phyloP scores from a whole-genome alignment of 441 rosid genomes.

The Mallotus repandus region DNA sequence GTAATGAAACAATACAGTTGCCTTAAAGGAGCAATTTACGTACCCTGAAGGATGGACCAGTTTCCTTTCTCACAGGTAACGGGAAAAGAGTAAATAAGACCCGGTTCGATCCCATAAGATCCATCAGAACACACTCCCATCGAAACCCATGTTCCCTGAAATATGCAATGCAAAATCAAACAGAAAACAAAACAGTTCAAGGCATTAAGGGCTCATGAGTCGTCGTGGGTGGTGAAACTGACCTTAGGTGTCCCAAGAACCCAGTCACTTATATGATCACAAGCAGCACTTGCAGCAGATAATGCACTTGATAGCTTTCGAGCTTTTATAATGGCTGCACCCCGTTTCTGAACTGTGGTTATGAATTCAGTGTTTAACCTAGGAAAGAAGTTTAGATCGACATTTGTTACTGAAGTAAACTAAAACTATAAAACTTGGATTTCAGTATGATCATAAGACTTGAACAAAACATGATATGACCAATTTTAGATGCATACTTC shows the following conservation, averaged over 20 bases:
- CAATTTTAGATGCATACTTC: not conserved
- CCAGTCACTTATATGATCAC: constrained; percentile 85
- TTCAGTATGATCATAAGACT: no score
- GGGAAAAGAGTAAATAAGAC: constrained; percentile 78
- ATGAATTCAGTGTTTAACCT: constrained; percentile 63
- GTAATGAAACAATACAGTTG: not conserved
- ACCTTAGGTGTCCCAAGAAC: constrained; percentile 71
- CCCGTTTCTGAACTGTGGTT: constrained; percentile 60
- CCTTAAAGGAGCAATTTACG: no score
- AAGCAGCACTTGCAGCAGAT: constrained; percentile 79
- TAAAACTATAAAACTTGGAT: no score
- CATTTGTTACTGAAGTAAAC: not conserved
- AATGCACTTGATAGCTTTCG: constrained; percentile 68
- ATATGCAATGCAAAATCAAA: not conserved
- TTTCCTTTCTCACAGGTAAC: constrained; percentile 67
- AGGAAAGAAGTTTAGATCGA: not conserved
- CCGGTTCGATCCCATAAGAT: constrained; percentile 65
- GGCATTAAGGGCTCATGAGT: no score
- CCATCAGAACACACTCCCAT: constrained; percentile 94
- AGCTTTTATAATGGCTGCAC: constrained; percentile 65
- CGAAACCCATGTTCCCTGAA: constrained; percentile 77
- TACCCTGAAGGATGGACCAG: constrained; percentile 76
- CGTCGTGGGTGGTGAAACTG: no score
- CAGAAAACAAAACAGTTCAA: not conserved
- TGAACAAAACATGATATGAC: no score